Conservation (phyloP, 2,329 filamentous ascomycete genomes). For the Penicillium janthinellum region DNA sequence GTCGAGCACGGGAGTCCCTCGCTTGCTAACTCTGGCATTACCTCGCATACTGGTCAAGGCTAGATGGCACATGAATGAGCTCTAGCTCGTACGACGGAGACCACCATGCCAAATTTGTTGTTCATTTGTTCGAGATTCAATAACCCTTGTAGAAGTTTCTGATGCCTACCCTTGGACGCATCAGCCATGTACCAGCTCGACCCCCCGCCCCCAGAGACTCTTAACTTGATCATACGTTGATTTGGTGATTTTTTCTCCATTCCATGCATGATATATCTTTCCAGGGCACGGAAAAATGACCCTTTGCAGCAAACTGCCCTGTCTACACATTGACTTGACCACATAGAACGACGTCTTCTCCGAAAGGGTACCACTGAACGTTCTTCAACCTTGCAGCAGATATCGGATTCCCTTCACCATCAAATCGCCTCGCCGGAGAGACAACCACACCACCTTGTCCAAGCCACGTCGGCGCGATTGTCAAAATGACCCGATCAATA, state of each 20-base stretch:
- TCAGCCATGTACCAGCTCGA: too few species aligned
- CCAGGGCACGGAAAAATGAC: not conserved
- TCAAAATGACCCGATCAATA: constrained; percentile 77
- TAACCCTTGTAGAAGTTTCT: too few species aligned
- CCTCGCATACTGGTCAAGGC: too few species aligned
- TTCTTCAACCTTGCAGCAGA: constrained; percentile 60
- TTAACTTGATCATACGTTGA: too few species aligned
- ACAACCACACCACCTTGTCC: constrained; percentile 79
- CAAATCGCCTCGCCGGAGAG: constrained; percentile 61
- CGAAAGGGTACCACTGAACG: constrained; percentile 74
- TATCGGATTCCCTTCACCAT: constrained; percentile 57
- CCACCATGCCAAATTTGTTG: too few species aligned
- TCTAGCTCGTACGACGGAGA: too few species aligned
- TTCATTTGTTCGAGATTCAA: too few species aligned
- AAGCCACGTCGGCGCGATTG: constrained; percentile 84
- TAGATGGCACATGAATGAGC: too few species aligned
- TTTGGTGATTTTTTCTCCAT: not conserved
- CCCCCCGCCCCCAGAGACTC: too few species aligned
- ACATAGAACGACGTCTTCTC: constrained; percentile 78
- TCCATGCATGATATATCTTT: not conserved
- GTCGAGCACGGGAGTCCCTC: too few species aligned
- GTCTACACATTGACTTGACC: constrained; percentile 53
- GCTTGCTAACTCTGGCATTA: too few species aligned
- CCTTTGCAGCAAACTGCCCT: not conserved
- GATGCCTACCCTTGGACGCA: too few species aligned